Evolutionary conservation across 2,329 filamentous ascomycete genomes (phyloP).

Genomic region (Rhynchosporium graminicola): DNA sequence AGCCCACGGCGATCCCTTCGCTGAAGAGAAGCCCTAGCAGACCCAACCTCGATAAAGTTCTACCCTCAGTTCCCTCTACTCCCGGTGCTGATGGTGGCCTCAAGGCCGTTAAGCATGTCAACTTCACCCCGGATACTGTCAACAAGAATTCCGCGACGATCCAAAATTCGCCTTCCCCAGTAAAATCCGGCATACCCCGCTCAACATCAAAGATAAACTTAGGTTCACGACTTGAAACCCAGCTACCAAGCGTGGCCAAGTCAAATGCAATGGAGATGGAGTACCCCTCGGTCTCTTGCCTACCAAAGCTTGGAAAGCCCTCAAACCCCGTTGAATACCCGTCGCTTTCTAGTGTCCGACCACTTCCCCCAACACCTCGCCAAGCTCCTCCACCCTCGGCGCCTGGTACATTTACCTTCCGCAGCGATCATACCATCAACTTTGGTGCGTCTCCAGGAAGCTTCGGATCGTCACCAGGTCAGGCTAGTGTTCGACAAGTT

Average conservation of each 20-base stretch:
- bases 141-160: slow-evolving; percentile 48
- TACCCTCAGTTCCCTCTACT: slow-evolving; percentile 59
- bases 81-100: slow-evolving; percentile 50
- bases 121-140: slow-evolving; percentile 70
- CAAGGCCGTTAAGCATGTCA: slow-evolving; percentile 70
- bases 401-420: slow-evolving; percentile 64
- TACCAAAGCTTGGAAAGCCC: slow-evolving; percentile 18
- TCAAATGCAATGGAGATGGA: slow-evolving; percentile 43
- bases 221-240: slow-evolving; percentile 41
- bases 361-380: slow-evolving; percentile 31
- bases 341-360: slow-evolving; percentile 34
- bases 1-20: slow-evolving; percentile 30
- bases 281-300: slow-evolving; percentile 56
- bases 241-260: slow-evolving; percentile 26
- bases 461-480: slow-evolving; percentile 60
- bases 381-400: slow-evolving; percentile 41
- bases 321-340: slow-evolving; percentile 35
- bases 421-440: slow-evolving; percentile 64
- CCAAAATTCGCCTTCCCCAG: slow-evolving; percentile 57
- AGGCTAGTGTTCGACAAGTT: slow-evolving; percentile 62
- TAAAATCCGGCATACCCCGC: slow-evolving; percentile 52
- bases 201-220: slow-evolving; percentile 44
- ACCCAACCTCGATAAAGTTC: slow-evolving; percentile 55
- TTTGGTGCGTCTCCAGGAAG: slow-evolving; percentile 52
- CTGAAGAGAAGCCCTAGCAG: slow-evolving; percentile 45